These are phyloP conservation scores for Crithidia fasciculata DNA, from an alignment of 208 protist genomes.

Conservation along the genomic window DNA sequence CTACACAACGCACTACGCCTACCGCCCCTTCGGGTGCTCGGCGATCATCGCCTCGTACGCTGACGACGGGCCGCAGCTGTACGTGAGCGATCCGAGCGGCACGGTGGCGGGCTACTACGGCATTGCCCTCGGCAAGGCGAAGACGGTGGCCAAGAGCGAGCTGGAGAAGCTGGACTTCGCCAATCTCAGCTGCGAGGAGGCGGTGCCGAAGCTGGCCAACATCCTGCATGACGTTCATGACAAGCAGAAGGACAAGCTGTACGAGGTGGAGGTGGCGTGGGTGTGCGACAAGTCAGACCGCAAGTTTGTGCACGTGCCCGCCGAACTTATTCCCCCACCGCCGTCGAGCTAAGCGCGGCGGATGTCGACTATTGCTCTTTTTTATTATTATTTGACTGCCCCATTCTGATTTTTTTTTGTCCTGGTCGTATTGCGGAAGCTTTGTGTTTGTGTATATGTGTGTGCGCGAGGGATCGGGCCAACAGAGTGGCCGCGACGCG, in stretches of 20 bases:
- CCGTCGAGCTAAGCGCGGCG: slow-evolving; percentile 23
- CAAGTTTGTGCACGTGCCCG: slow-evolving; percentile 79
- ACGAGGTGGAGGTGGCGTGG: slow-evolving; percentile 98
- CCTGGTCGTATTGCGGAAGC: background rate
- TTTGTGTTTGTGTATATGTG: too few relatives aligned
- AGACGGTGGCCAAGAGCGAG: slow-evolving; percentile 98
- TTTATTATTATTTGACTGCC: background rate
- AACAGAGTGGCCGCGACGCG: too few relatives aligned
- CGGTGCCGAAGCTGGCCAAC: slow-evolving; percentile 93
- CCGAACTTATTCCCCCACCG: slow-evolving; percentile 54
- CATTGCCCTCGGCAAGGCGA: slow-evolving; percentile 97
- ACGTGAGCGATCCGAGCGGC: slow-evolving; percentile 97
- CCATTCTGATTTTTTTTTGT: slow-evolving; percentile 15
- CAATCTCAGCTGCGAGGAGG: slow-evolving; percentile 94
- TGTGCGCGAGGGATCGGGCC: too few relatives aligned
- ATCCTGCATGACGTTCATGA: slow-evolving; percentile 92
- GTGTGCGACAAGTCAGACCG: slow-evolving; percentile 93
- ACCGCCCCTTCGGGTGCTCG: slow-evolving; percentile 97
- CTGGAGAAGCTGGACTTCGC: slow-evolving; percentile 98
- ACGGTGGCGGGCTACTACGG: slow-evolving; percentile 95
- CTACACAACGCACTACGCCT: slow-evolving; percentile 94
- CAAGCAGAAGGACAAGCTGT: slow-evolving; percentile 95
- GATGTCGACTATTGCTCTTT: slow-evolving; percentile 3
- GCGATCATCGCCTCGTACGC: slow-evolving; percentile 95
- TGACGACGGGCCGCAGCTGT: slow-evolving; percentile 96